phyloP scores from a whole-genome alignment of 306 rosid genomes.

The Quercus agrifolia region DNA sequence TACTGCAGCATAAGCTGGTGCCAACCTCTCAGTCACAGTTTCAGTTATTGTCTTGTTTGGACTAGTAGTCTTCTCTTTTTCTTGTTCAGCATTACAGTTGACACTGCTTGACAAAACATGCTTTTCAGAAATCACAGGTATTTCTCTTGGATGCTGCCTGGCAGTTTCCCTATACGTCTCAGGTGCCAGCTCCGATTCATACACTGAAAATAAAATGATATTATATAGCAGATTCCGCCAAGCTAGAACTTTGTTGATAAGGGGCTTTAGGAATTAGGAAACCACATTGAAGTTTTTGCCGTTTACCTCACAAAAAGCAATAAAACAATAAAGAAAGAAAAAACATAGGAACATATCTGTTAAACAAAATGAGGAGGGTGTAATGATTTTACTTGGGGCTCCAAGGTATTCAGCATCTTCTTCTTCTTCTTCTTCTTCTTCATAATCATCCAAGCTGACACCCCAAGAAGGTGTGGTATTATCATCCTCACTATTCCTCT shows the following conservation, averaged over 20 bases:
- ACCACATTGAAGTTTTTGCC: background rate
- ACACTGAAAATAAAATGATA: constrained; percentile 44
- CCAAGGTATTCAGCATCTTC: constrained; percentile 64
- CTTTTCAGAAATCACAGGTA: constrained; percentile 44
- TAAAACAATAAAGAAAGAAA: background rate
- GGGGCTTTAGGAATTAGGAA: background rate
- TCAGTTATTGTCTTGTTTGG: constrained; percentile 25
- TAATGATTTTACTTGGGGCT: constrained; percentile 62
- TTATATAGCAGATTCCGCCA: background rate
- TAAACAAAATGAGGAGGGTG: background rate
- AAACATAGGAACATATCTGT: background rate
- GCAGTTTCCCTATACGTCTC: constrained; percentile 37
- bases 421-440: constrained; percentile 26
- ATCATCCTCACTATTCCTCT: constrained; percentile 40
- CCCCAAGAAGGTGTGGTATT: constrained; percentile 36
- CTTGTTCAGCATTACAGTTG: constrained; percentile 5
- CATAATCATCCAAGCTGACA: constrained; percentile 37
- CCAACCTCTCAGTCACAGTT: constrained; percentile 29
- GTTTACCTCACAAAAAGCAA: background rate
- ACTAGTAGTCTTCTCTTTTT: background rate
- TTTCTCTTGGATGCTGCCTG: constrained; percentile 46
- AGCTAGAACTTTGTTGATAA: background rate
- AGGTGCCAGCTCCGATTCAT: constrained; percentile 66
- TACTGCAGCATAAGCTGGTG: constrained; percentile 39
- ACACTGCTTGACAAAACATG: constrained; percentile 35